A percentile compares a stretch with the other conserved stretches of the same genome.
These are phyloP conservation scores for Auricularia sp. DNA, from an alignment of 768 basidiomycete species.

Conservation along the genomic window DNA sequence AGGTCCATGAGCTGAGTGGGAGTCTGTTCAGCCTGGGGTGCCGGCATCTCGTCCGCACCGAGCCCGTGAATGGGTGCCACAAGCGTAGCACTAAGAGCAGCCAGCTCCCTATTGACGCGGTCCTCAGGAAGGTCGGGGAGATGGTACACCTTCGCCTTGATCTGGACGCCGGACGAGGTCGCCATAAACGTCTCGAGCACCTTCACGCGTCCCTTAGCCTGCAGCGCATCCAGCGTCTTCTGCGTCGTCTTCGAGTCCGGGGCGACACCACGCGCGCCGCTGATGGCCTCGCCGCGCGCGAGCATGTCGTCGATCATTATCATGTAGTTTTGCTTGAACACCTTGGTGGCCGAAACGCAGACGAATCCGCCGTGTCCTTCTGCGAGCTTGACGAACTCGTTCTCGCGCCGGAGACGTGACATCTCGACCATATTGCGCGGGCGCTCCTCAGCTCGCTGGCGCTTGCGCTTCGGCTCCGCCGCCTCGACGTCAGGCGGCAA, in stretches of 20 bases:
- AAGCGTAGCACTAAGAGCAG: conserved; percentile 34
- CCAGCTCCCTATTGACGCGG: conserved; percentile 48
- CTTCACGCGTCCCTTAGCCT: conserved; percentile 58
- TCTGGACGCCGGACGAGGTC: conserved; percentile 47
- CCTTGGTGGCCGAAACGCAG: conserved; percentile 49
- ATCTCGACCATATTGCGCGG: neutral
- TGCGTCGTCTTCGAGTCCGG: conserved; percentile 67
- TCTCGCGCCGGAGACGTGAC: conserved; percentile 58
- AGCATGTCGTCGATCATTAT: conserved; percentile 49
- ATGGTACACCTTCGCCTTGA: conserved; percentile 54
- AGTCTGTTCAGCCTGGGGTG: neutral
- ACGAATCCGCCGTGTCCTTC: conserved; percentile 56
- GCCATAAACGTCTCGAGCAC: conserved; percentile 56
- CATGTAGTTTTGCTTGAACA: conserved; percentile 59
- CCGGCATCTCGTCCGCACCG: neutral
- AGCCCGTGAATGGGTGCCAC: neutral
- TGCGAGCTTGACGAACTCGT: conserved; percentile 63
- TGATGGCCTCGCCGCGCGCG: conserved; percentile 56
- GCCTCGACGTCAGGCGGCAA: no score
- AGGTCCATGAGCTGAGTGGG: no score
- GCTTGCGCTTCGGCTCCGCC: no score
- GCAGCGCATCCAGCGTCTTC: conserved; percentile 49
- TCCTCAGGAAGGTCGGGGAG: conserved; percentile 48
- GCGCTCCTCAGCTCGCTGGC: no score
- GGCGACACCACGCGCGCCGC: conserved; percentile 55